Evolutionary conservation across 176 grass and related monocot species (phyloP).

Genomic region (Melocanna baccifera): DNA sequence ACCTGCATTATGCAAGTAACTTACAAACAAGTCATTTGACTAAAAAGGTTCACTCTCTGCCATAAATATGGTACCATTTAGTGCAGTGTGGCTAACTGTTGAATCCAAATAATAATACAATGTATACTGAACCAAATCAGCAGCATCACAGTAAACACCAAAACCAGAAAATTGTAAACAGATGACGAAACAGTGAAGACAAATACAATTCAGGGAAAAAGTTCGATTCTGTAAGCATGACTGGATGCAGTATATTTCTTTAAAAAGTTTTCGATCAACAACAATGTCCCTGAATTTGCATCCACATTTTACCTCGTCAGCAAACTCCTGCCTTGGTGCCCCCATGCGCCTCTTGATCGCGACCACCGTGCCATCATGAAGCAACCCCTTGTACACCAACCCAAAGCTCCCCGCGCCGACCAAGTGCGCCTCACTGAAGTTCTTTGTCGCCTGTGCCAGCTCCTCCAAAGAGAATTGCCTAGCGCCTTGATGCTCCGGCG

Average conservation of each 20-base stretch:
- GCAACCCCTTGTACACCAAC: constrained; percentile 87
- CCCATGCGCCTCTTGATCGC: constrained; percentile 70
- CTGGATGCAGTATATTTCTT: background rate
- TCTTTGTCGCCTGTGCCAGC: constrained; percentile 74
- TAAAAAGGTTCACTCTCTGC: constrained; percentile 5
- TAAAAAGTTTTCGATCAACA: background rate
- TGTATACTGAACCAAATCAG: constrained; percentile 6
- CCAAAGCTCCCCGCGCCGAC: constrained; percentile 83
- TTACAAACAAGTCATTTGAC: constrained; percentile 7
- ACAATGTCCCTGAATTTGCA: background rate
- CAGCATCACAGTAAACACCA: background rate
- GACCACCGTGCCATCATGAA: constrained; percentile 81
- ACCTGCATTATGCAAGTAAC: constrained; percentile 50
- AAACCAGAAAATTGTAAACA: background rate
- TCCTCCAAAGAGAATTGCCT: constrained; percentile 76
- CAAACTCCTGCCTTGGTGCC: constrained; percentile 52
- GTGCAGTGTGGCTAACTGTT: background rate
- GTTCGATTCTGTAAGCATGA: background rate
- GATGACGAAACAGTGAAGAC: background rate
- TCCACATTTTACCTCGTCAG: constrained; percentile 70
- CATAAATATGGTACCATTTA: constrained; percentile 33
- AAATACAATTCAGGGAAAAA: constrained; percentile 1
- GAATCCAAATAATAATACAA: constrained; percentile 2
- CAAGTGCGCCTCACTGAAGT: constrained; percentile 69
- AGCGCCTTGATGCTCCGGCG: constrained; percentile 42